Evolutionary conservation across 1,284 basidiomycete species (phyloP).

Genomic region (Moesziomyces globuligerus): DNA sequence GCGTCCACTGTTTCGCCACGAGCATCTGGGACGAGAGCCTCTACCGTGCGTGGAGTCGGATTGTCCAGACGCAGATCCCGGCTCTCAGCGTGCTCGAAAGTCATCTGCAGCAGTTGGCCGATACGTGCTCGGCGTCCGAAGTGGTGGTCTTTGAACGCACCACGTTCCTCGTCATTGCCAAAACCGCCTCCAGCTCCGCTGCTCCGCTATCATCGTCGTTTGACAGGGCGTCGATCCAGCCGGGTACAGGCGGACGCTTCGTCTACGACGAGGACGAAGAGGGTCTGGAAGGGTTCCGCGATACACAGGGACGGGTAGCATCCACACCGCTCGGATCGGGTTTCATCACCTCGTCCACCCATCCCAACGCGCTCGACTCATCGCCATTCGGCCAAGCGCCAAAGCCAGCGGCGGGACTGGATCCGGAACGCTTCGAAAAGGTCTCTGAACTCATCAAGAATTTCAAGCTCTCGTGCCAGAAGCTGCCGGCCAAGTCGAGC

Average conservation of each 20-base stretch:
- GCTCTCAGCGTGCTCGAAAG: slow-evolving; percentile 87
- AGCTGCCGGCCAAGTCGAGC: slow-evolving; percentile 25
- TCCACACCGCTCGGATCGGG: slow-evolving; percentile 20
- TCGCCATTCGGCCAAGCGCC: background rate
- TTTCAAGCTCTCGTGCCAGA: slow-evolving; percentile 84
- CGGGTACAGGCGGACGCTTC: background rate
- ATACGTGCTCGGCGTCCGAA: slow-evolving; percentile 87
- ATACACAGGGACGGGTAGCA: slow-evolving; percentile 16
- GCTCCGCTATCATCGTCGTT: slow-evolving; percentile 2
- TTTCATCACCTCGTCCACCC: slow-evolving; percentile 19
- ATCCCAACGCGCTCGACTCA: slow-evolving; percentile 1
- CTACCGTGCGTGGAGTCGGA: slow-evolving; percentile 97
- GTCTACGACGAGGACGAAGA: slow-evolving; percentile 32
- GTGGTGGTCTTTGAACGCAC: slow-evolving; percentile 95
- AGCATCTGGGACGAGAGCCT: slow-evolving; percentile 98
- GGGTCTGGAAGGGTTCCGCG: slow-evolving; percentile 45
- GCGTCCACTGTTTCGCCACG: slow-evolving; percentile 78
- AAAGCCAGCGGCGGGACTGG: slow-evolving; percentile 68
- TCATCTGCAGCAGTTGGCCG: slow-evolving; percentile 85
- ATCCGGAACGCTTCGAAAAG: slow-evolving; percentile 89
- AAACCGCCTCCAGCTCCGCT: slow-evolving; percentile 7
- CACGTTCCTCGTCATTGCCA: slow-evolving; percentile 91
- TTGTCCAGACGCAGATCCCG: slow-evolving; percentile 95
- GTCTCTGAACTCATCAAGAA: slow-evolving; percentile 94
- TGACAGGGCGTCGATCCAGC: slow-evolving; percentile 62